Evolutionary conservation across 164 flowering plant genomes (phyloP).

Genomic region (Stephania cephalantha): DNA sequence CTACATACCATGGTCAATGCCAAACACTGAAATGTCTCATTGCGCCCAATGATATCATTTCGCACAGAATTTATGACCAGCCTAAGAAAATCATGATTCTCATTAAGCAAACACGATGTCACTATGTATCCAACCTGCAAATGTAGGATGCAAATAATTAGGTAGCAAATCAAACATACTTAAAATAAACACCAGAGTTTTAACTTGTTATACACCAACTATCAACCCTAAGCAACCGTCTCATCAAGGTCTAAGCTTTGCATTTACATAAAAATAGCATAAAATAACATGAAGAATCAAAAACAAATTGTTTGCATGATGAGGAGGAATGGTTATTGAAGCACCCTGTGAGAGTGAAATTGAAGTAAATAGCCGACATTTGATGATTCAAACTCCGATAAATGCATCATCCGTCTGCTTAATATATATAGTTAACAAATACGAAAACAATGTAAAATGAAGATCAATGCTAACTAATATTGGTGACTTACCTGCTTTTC

Average conservation of each 20-base stretch:
- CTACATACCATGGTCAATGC: slow-evolving; percentile 88
- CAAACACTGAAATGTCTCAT: slow-evolving; percentile 98
- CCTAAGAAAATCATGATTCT: slow-evolving; percentile 94
- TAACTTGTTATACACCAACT: neutral
- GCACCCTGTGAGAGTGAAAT: neutral
- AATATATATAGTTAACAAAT: too few species aligned
- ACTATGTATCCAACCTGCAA: slow-evolving; percentile 99
- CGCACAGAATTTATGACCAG: slow-evolving; percentile 94
- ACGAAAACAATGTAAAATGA: neutral
- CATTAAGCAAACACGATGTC: slow-evolving; percentile 87
- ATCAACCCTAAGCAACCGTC: neutral
- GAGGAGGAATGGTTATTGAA: neutral
- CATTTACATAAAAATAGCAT: neutral
- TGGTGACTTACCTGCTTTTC: slow-evolving; percentile 79
- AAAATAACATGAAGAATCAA: neutral
- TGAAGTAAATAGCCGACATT: neutral
- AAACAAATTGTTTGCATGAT: neutral
- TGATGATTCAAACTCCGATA: neutral
- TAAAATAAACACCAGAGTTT: neutral
- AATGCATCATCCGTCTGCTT: neutral
- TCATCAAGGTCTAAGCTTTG: too few species aligned
- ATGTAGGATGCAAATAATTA: slow-evolving; percentile 5
- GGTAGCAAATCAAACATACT: neutral
- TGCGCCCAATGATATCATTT: slow-evolving; percentile 97
- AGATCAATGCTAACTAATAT: neutral